Percentiles rank a stretch among this genome's conserved stretches.
Evolutionary conservation across 257 asterid species (phyloP).

Genomic region (Rhazya stricta): DNA sequence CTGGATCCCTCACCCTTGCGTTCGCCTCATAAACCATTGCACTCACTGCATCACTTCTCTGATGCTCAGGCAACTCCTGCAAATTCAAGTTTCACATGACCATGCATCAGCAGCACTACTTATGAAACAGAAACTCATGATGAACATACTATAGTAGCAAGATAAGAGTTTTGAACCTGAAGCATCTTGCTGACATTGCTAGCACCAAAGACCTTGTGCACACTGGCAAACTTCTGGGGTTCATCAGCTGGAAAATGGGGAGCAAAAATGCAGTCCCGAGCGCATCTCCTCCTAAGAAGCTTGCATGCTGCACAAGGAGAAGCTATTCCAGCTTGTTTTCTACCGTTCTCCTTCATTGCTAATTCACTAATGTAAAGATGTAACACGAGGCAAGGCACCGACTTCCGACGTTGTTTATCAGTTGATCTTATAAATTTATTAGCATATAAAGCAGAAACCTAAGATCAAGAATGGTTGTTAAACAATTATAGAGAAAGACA

Average conservation of each 20-base stretch:
- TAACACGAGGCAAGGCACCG: too few relatives aligned
- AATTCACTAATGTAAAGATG: too few relatives aligned
- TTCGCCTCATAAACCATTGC: constrained; percentile 84
- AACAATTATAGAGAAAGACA: background rate
- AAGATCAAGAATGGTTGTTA: background rate
- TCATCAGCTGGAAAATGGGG: constrained; percentile 24
- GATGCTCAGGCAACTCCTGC: constrained; percentile 71
- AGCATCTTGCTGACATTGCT: constrained; percentile 30
- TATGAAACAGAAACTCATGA: too few relatives aligned
- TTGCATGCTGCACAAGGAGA: constrained; percentile 25
- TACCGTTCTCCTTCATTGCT: constrained; percentile 11
- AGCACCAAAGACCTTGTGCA: constrained; percentile 56
- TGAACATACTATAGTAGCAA: too few relatives aligned
- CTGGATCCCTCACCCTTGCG: constrained; percentile 83
- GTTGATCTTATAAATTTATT: background rate
- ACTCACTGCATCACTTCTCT: constrained; percentile 75
- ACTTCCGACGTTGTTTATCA: background rate
- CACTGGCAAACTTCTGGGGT: constrained; percentile 68
- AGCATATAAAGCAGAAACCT: background rate
- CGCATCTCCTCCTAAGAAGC: constrained; percentile 21
- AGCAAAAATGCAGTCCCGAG: constrained; percentile 15
- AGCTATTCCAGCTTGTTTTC: background rate
- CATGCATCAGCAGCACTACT: too few relatives aligned
- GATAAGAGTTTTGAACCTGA: constrained; percentile 6
- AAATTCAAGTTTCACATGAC: background rate